Evolutionary conservation across 805 yeast genomes (phyloP).

Genomic region (Ogataea salicorniae): DNA sequence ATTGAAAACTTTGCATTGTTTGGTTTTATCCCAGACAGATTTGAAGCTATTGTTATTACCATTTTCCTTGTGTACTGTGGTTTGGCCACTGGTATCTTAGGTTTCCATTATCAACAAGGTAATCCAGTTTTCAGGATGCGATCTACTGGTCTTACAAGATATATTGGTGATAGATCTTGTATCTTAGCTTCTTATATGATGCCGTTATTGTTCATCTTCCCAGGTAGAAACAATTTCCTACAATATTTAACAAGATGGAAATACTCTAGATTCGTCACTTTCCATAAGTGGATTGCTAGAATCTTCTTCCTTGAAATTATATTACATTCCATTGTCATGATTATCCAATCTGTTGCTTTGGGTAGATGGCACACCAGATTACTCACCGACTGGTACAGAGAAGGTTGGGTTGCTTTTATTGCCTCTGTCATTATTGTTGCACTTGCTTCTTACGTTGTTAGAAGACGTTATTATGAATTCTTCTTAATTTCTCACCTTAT

Average conservation of each 20-base stretch:
- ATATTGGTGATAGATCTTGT: slow-evolving; percentile 48
- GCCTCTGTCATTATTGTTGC: slow-evolving; percentile 37
- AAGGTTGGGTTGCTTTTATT: slow-evolving; percentile 35
- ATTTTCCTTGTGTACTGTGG: slow-evolving; percentile 31
- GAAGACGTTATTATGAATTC: slow-evolving; percentile 55
- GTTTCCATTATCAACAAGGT: slow-evolving; percentile 16
- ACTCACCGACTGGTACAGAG: slow-evolving; percentile 23
- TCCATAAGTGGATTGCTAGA: slow-evolving; percentile 56
- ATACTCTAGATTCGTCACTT: slow-evolving; percentile 47
- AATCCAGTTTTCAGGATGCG: slow-evolving; percentile 18
- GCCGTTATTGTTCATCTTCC: slow-evolving; percentile 52
- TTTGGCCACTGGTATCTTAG: slow-evolving; percentile 18
- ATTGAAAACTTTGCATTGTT: slow-evolving; percentile 14
- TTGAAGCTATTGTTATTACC: slow-evolving; percentile 41
- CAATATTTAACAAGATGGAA: slow-evolving; percentile 58
- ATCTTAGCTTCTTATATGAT: slow-evolving; percentile 40
- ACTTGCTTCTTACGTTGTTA: slow-evolving; percentile 43
- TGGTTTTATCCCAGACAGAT: slow-evolving; percentile 46
- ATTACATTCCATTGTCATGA: slow-evolving; percentile 37
- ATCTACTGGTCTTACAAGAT: slow-evolving; percentile 27
- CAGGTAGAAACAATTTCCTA: slow-evolving; percentile 58
- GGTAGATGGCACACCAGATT: slow-evolving; percentile 26
- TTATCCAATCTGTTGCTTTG: slow-evolving; percentile 18
- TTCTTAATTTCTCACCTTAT: slow-evolving; percentile 56
- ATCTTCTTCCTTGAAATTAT: slow-evolving; percentile 36